Conservation (phyloP, 1,284 basidiomycete genomes). For the Tylopilus sp. region DNA sequence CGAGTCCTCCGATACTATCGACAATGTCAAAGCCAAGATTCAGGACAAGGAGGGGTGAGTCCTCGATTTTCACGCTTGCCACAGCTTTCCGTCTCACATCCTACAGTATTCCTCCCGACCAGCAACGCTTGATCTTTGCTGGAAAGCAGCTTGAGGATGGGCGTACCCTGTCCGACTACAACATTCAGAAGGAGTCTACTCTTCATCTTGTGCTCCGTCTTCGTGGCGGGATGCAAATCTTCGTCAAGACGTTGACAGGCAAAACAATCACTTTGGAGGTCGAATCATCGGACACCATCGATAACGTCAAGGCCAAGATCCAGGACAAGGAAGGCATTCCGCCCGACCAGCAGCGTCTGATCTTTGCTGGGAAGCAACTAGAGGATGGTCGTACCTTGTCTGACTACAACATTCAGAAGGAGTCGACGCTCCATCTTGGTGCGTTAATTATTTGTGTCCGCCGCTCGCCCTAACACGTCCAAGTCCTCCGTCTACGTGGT, state of each 20-base stretch:
- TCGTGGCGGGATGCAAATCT: conserved; percentile 87
- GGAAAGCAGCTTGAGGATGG: conserved; percentile 85
- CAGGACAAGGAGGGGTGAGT: conserved; percentile 86
- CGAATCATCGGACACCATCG: conserved; percentile 86
- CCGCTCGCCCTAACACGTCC: conserved; percentile 1
- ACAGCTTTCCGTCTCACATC: neutral
- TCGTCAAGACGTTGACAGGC: conserved; percentile 85
- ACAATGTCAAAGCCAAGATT: conserved; percentile 82
- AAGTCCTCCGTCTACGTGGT: conserved; percentile 62
- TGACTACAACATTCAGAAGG: conserved; percentile 76
- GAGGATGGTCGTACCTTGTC: conserved; percentile 81
- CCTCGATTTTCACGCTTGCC: rapidly evolving
- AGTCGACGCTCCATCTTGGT: conserved; percentile 64
- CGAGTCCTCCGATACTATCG: conserved; percentile 86
- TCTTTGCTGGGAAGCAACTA: conserved; percentile 83
- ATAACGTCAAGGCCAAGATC: conserved; percentile 83
- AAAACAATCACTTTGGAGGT: conserved; percentile 96
- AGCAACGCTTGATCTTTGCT: conserved; percentile 83
- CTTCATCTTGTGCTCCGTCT: conserved; percentile 83
- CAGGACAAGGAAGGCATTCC: conserved; percentile 81
- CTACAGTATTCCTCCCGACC: conserved; percentile 68
- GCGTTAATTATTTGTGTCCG: neutral
- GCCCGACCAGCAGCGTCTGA: conserved; percentile 75
- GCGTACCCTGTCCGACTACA: conserved; percentile 79
- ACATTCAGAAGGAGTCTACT: conserved; percentile 75